Base-by-base conservation (phyloP, 73 alveolate genomes). In the Paraurostyla sp. region DNA sequence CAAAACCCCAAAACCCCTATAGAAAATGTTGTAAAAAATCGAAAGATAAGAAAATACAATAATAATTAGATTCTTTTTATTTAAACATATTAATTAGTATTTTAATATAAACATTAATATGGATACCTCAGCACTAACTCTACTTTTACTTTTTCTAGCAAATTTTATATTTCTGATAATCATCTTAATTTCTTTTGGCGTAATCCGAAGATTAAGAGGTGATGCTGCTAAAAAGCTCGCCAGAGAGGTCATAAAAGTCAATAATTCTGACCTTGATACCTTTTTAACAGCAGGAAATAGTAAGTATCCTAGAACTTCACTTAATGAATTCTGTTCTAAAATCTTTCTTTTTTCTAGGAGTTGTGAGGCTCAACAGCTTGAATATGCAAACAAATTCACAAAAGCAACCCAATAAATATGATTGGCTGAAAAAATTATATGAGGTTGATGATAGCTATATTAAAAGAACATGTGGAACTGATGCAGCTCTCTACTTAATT, bases 391-490 rank as follows among this genome's bases (percentile, higher is more conserved):
- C 58, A 9, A 16, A 63, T 15, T 30, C 20, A 32, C 81, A 35
- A 71, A 80, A 11, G 40, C 6, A 43, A 71, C 85, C 63, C 16
- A 38, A 18, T 25, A 43, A 49, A 4, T 49, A 46, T 49, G 51
- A 50, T 2, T 43, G 87, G 87, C 35, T 49, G 16, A 9, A 35
- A 11, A 48, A 50, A 49, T 56, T 43, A 22, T 36, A 49, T 36
- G 25, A 50, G 1, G 25, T 38, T 2, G 73, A 43, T 43, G 87
- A 43, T 49, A 7, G 22, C 9, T 73, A 75, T n/a, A 33, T 75
- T 9, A 22, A 46, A 75, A 32, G 48, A 32, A 75, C 69, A 32
- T 75, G 87, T 32, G 69, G 87, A 6, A 48, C 73, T 1, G 87
- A 75, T 32, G 73, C 87, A 46, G 73, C 75, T 22, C 51, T 75